Conservation (phyloP, 2,329 filamentous ascomycete species). For the Diaporthe helianthi region DNA sequence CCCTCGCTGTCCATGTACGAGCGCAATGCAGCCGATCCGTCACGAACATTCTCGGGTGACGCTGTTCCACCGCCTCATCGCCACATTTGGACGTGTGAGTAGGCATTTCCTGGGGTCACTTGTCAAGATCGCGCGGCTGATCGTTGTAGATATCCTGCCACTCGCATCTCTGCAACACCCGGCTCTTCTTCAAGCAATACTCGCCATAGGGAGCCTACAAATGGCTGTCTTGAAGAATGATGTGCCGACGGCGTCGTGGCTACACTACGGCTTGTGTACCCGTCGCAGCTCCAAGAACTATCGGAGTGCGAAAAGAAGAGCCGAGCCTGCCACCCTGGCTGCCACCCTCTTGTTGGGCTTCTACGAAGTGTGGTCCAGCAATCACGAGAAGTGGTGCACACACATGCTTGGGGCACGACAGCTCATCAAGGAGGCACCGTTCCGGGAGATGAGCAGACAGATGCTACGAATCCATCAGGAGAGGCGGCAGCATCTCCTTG, state of each 20-base stretch:
- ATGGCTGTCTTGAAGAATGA: slow-evolving; percentile 81
- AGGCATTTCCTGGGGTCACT: slow-evolving; percentile 7
- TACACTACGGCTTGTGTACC: slow-evolving; percentile 89
- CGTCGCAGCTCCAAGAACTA: slow-evolving; percentile 80
- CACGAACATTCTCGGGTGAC: slow-evolving; percentile 67
- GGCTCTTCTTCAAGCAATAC: slow-evolving; percentile 88
- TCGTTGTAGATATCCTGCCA: slow-evolving; percentile 74
- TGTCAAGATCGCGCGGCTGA: slow-evolving; percentile 38
- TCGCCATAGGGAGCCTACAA: slow-evolving; percentile 85
- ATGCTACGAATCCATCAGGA: slow-evolving; percentile 68
- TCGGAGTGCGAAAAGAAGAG: slow-evolving; percentile 70
- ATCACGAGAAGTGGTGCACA: slow-evolving; percentile 95
- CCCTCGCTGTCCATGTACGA: slow-evolving; percentile 89
- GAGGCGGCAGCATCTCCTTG: slow-evolving; percentile 38
- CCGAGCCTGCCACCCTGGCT: slow-evolving; percentile 82
- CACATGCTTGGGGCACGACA: slow-evolving; percentile 86
- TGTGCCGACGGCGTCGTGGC: slow-evolving; percentile 80
- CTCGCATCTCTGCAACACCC: slow-evolving; percentile 83
- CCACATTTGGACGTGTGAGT: slow-evolving; percentile 69
- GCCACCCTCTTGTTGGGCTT: slow-evolving; percentile 86
- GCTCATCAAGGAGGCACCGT: slow-evolving; percentile 83
- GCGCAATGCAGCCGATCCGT: slow-evolving; percentile 77
- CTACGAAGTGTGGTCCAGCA: slow-evolving; percentile 93
- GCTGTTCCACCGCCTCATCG: slow-evolving; percentile 69
- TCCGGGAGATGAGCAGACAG: slow-evolving; percentile 73